Evolutionary conservation across 768 basidiomycete species (phyloP), one percentile per base, ranked within the genome.

Genomic region (Nidula microcarpa): DNA sequence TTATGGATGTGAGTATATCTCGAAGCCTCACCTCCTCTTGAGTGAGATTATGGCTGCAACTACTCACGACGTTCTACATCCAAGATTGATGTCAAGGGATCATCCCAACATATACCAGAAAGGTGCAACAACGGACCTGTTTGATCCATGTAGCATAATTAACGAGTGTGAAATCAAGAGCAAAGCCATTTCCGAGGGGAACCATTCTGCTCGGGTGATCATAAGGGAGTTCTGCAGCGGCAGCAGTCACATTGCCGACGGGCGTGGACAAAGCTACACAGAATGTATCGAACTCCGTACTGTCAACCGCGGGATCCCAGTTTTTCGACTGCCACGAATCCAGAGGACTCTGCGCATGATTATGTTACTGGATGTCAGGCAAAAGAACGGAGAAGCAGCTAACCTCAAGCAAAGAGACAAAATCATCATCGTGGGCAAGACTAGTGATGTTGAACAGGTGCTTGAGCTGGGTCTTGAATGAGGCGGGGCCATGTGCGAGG

Each of bases 101-200:
- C 23, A 30, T 30, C 4, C 23, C 23, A 3, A 4, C 23, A 30
- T 3, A 30, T 30, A 30, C 23, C 23, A 30, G 23, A 30, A 30
- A 30, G 3, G 4, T 30, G 23, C 3, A 30, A 30, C 23, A 30
- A 2, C 23, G 23, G 4, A 30, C 23, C 23, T 30, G 23, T 30
- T 81, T 87, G 62, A 95, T 85, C 69, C 85, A 97, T 10, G 69
- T 72, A 0, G 86, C 93, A 58, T 92, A 94, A 63, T 89, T 90
- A 45, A 84, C 54, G 35, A 92, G 68, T 4, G 84, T 68, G 16
- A 85, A 67, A 57, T 88, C 85, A 14, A 90, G 58, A 18, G 73
- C 64, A 2, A 85, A 57, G 4, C 75, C 78, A 13, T 68, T 75
- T 30, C 70, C 67, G 5, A 87, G 41, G 14, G 69, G 64, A 44